Evolutionary conservation across 768 basidiomycete species (phyloP).

Genomic region (Pleurotus giganteus): DNA sequence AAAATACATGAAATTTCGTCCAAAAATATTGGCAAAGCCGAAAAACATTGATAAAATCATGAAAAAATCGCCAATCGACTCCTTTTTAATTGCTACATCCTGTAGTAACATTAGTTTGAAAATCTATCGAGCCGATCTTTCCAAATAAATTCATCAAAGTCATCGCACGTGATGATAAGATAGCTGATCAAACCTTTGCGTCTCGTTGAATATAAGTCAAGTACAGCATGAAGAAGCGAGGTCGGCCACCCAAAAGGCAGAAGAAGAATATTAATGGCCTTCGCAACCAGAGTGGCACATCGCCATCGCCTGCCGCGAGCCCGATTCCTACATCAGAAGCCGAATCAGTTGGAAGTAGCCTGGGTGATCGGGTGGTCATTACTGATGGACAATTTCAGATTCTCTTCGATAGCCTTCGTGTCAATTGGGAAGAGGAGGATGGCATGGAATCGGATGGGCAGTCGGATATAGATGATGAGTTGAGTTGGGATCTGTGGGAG

Average conservation of each 20-base stretch:
- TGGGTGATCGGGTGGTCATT: no score
- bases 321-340: not conserved
- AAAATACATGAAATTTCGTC: no score
- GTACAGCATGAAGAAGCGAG: not conserved
- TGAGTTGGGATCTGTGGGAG: not conserved
- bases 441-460: not conserved
- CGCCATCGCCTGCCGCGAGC: not conserved
- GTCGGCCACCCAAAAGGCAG: not conserved
- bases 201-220: not conserved
- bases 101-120: not conserved
- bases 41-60: constrained; percentile 8
- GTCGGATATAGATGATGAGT: constrained; percentile 1
- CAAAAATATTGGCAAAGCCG: not conserved
- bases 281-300: not conserved
- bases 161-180: not conserved
- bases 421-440: not conserved
- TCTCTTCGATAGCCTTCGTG: not conserved
- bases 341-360: not conserved
- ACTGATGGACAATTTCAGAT: no score
- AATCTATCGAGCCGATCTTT: not conserved
- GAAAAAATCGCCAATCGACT: constrained; percentile 5
- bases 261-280: not conserved
- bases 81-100: not conserved
- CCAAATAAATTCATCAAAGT: not conserved
- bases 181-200: not conserved